Conservation (phyloP, 2,329 filamentous ascomycete species). For the Falciphora oryzae region DNA sequence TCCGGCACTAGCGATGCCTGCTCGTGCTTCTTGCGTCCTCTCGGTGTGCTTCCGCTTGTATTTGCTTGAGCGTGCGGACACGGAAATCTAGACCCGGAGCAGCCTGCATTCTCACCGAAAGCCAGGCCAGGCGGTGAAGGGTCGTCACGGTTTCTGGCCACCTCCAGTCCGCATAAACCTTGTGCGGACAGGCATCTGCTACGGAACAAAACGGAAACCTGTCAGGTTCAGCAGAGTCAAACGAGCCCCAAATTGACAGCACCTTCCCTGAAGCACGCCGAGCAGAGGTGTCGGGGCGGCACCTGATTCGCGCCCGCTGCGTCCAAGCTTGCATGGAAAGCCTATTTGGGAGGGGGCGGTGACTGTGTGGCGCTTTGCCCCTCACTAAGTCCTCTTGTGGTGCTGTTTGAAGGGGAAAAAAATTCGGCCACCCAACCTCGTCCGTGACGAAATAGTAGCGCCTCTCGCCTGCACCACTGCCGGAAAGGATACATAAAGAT, state of each 20-base stretch:
- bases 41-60: neutral
- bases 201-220: neutral
- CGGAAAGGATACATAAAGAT: no score
- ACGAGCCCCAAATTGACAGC: neutral
- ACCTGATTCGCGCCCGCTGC: constrained; percentile 1
- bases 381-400: neutral
- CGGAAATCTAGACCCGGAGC: neutral
- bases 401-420: neutral
- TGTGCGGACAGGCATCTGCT: neutral
- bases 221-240: neutral
- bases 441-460: no score
- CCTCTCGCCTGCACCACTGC: no score
- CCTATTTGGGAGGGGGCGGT: neutral
- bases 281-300: neutral
- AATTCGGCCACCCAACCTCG: neutral
- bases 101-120: neutral
- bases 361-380: neutral
- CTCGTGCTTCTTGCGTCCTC: neutral
- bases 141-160: neutral
- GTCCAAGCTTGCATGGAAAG: neutral
- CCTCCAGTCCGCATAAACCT: neutral
- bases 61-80: neutral
- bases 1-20: neutral
- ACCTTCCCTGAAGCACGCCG: neutral
- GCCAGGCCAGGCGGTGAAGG: neutral